Percentiles rank a stretch among this genome's conserved stretches.
Evolutionary conservation across 768 basidiomycete species (phyloP).

Genomic region (Lentinus brumalis): DNA sequence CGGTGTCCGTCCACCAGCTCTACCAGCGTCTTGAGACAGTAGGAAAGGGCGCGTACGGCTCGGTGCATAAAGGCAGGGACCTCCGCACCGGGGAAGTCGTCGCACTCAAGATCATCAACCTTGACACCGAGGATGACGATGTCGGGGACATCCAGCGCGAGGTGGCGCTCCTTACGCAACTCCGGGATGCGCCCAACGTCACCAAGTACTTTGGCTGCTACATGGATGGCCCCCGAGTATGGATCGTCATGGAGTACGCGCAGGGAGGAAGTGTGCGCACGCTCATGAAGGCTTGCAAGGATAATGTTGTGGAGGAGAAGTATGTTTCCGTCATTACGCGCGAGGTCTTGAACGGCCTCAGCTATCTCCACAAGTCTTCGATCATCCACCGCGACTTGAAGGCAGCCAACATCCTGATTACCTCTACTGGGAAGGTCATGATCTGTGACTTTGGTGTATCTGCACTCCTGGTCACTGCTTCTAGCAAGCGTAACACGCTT

Average conservation of each 20-base stretch:
- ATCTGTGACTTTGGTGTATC: conserved; percentile 99
- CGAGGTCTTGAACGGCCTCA: conserved; percentile 85
- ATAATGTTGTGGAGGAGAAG: conserved; percentile 81
- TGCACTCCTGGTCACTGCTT: conserved; percentile 79
- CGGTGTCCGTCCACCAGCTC: conserved; percentile 73
- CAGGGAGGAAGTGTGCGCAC: conserved; percentile 93
- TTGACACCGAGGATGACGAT: conserved; percentile 96
- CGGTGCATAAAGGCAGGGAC: conserved; percentile 90
- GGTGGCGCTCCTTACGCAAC: conserved; percentile 87
- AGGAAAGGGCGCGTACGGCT: conserved; percentile 95
- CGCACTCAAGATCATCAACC: conserved; percentile 98
- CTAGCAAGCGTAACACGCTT: conserved; percentile 93
- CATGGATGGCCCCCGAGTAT: conserved; percentile 92
- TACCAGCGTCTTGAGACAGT: conserved; percentile 89
- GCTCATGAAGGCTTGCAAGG: conserved; percentile 84
- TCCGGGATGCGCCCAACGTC: conserved; percentile 87
- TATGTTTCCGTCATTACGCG: conserved; percentile 86
- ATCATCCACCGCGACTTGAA: conserved; percentile 99
- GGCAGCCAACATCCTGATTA: conserved; percentile 94
- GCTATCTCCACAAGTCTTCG: conserved; percentile 88
- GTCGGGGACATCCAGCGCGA: conserved; percentile 96
- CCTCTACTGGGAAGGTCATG: conserved; percentile 85
- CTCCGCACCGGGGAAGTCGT: conserved; percentile 85
- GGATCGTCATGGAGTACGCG: conserved; percentile 99
- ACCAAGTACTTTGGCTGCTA: conserved; percentile 97